Evolutionary conservation across 2,329 filamentous ascomycete species (phyloP), one percentile per base, ranked within the genome.

Genomic region (Colletotrichum sp.): DNA sequence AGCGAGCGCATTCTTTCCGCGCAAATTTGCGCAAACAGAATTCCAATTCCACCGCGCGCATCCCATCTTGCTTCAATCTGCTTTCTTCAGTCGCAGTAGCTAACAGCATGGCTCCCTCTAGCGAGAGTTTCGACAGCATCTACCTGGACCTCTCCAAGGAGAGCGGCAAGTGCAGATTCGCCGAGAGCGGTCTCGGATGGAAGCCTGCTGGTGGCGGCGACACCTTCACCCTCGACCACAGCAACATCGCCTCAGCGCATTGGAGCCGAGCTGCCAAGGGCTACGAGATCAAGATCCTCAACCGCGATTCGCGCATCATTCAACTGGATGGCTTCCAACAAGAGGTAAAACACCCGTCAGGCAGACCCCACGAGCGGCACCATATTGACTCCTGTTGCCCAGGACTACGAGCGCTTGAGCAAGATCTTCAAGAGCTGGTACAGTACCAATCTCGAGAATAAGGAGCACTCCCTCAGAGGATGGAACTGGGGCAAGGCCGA

Each of bases 401-500:
- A 95, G 90, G 96, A 99, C 84, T 95, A 95, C 80, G 97, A 99
- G 79, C 95, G 97, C 71, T 88, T 98, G 16, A 91, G 89, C 86
- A 98, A 98, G 84, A 92, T 97, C 79, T 98, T 99, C 90, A 98
- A 98, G 88, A 95, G 96, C 82, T 98, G 96, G 95, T 99, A 98
- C 87, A 97, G 95, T 86, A 94, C 97, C 81, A 96, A 93, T 81
- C 91, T 99, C 75, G 96, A 98, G 84, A 95, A 92, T 84, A 95
- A 95, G 85, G 97, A 99, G 86, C 97, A 98, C 85, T 96, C 97
- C 28, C 88, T 99, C 75, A 93, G 97, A 80, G 97, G 97, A 72
- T 99, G 97, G 97, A 99, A 99, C 85, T 99, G 97, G 97, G 97
- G 97, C 81, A 99, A 98, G 87, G 95, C 95, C 78, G 97, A 99